Base-by-base conservation (phyloP, 495 filamentous ascomycete genomes). In the Terfezia boudieri region DNA sequence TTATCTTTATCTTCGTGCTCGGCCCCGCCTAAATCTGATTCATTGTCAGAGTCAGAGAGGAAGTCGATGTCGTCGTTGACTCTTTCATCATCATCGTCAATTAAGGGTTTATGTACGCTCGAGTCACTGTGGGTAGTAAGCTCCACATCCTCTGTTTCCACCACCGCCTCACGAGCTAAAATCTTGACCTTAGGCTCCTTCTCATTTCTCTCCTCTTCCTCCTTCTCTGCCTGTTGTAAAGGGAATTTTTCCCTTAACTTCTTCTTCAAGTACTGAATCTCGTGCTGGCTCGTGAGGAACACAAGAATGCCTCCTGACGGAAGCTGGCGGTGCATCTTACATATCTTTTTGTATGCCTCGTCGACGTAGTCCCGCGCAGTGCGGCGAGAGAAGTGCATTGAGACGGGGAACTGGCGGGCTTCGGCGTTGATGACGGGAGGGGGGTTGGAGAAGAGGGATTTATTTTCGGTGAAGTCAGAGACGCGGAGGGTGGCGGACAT, bases 401-500 rank as follows among this genome's bases (percentile, higher is more conserved):
- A 87, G 4, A 99, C 92, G 46, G 82, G 74, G 64, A 86, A 85
- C 60, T 99, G 89, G 22, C 89, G 78, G n/a, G 92, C 92, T 66
- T 99, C 92, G 0, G 84, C 83, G 63, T 95, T 79, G 8, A 96
- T 71, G 20, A 96, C 71, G 9, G 87, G 87, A 0, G 90, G 92
- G 3, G 82, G 75, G n/a, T 69, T 71, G 4, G 78, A 72, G 66
- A 96, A 99, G 0, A 99, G 72, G 23, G 71, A 76, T 22, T 73
- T 66, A 58, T 99, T 99, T 56, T 86, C 74, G 3, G 82, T 83
- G 60, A 99, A 89, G 61, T 96, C 89, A 8, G 86, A 82, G 35
- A 94, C 82, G 53, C 85, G 72, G 9, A 96, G 73, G 1, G 92
- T 99, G 20, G 92, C 92, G 50, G 88, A 95, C 92, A 99, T 99